Conservation (phyloP, 1,284 basidiomycete genomes). For the Kwoniella shivajii region DNA sequence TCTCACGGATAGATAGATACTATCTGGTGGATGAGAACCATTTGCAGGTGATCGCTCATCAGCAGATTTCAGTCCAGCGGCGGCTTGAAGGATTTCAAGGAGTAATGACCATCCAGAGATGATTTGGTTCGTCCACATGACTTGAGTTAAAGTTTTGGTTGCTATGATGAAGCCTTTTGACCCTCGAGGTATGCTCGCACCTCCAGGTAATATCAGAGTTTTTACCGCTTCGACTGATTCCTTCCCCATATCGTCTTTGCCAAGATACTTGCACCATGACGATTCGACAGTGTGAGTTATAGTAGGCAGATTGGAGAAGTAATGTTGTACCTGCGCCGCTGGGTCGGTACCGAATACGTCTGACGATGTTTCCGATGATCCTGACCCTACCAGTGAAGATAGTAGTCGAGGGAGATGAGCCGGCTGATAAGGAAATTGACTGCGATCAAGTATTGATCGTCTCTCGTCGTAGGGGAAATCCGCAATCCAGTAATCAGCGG, state of each 20-base stretch:
- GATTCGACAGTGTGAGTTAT: constrained; percentile 27
- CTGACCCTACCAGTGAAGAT: constrained; percentile 33
- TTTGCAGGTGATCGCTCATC: constrained; percentile 10
- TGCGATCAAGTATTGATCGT: constrained; percentile 39
- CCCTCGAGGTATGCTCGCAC: constrained; percentile 29
- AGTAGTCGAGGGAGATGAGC: constrained; percentile 32
- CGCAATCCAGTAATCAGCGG: constrained; percentile 45
- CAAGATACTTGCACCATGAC: constrained; percentile 22
- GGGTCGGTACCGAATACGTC: constrained; percentile 26
- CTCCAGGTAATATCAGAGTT: constrained; percentile 42
- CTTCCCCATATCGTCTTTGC: constrained; percentile 27
- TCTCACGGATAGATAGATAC: constrained; percentile 27
- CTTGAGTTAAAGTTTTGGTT: constrained; percentile 9
- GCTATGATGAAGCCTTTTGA: constrained; percentile 32
- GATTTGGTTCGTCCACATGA: constrained; percentile 32
- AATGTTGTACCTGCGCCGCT: constrained; percentile 33
- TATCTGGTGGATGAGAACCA: constrained; percentile 3
- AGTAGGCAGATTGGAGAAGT: constrained; percentile 36
- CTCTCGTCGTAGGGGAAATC: constrained; percentile 40
- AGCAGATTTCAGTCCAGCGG: constrained; percentile 26
- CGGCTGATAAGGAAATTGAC: constrained; percentile 38
- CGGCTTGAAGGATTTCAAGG: constrained; percentile 39
- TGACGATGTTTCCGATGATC: constrained; percentile 18
- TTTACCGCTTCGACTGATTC: constrained; percentile 29
- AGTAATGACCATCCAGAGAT: constrained; percentile 39